A percentile compares a stretch with the other conserved stretches of the same genome.
Conservation (phyloP, 306 rosid species). For the Begonia masoniana region DNA sequence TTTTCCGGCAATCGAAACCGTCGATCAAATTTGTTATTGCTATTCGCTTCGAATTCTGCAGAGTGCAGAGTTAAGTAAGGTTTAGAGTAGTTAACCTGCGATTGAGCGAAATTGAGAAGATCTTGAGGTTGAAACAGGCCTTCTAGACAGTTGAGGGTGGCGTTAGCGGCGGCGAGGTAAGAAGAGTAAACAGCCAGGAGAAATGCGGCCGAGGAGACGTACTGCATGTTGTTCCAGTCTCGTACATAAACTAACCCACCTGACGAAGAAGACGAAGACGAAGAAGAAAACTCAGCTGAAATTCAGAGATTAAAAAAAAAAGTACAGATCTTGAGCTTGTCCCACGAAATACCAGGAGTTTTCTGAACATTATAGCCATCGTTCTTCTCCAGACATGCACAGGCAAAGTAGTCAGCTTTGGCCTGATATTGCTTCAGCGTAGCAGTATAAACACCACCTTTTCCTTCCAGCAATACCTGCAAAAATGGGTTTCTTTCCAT, state of each 20-base stretch:
- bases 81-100: constrained; percentile 19
- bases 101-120: constrained; percentile 50
- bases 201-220: constrained; percentile 63
- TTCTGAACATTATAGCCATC: constrained; percentile 57
- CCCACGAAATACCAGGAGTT: constrained; percentile 46
- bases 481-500: neutral
- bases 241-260: constrained; percentile 66
- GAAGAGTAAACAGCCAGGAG: constrained; percentile 51
- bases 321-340: neutral
- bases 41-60: no score
- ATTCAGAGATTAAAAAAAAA: no score
- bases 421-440: constrained; percentile 71
- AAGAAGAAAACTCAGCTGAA: no score
- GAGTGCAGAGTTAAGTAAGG: no score
- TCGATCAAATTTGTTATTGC: no score
- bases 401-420: constrained; percentile 74
- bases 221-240: constrained; percentile 89
- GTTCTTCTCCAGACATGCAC: constrained; percentile 74
- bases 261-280: constrained; percentile 2
- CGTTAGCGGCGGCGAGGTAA: constrained; percentile 44
- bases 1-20: no score
- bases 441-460: constrained; percentile 38
- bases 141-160: constrained; percentile 56
- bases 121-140: constrained; percentile 59
- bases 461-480: constrained; percentile 63